Percentiles rank a stretch among this genome's conserved stretches.
These are phyloP conservation scores for Acanthochlamys bracteata DNA, from an alignment of 106 monocot species.

Conservation along the genomic window DNA sequence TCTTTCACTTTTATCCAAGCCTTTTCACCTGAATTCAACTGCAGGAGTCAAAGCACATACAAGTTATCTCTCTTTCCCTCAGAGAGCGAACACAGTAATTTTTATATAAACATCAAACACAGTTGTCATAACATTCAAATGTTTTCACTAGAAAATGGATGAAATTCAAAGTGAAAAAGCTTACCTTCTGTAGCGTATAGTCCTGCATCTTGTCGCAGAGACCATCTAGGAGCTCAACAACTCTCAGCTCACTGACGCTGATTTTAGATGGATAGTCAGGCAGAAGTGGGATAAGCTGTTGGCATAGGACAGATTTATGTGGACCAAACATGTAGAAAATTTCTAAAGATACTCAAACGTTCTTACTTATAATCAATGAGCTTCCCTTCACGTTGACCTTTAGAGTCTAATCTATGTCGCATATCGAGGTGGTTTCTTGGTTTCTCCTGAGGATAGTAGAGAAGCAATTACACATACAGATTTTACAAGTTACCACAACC, in stretches of 20 bases:
- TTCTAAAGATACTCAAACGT: background rate
- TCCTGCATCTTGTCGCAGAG: slow-evolving; percentile 93
- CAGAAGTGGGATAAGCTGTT: no score
- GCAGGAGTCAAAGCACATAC: slow-evolving; percentile 13
- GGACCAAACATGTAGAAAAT: background rate
- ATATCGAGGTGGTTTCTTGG: slow-evolving; percentile 93
- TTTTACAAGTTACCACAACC: no score
- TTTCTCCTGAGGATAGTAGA: slow-evolving; percentile 54
- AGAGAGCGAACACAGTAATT: background rate
- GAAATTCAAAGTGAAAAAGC: background rate
- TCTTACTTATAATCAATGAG: slow-evolving; percentile 88
- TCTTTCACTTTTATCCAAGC: slow-evolving; percentile 56
- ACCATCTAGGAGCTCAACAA: slow-evolving; percentile 83
- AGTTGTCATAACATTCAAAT: no score
- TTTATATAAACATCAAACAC: no score
- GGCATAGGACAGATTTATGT: no score
- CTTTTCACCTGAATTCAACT: slow-evolving; percentile 41
- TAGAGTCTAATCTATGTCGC: slow-evolving; percentile 91
- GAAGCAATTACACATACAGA: background rate
- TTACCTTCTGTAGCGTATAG: slow-evolving; percentile 70
- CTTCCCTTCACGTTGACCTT: slow-evolving; percentile 93
- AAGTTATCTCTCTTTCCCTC: background rate
- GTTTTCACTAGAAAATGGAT: no score
- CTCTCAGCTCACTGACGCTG: slow-evolving; percentile 76
- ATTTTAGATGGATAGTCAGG: slow-evolving; percentile 1